These are phyloP conservation scores for Moricandia arvensis DNA, from an alignment of 345 rosid species.

Conservation along the genomic window DNA sequence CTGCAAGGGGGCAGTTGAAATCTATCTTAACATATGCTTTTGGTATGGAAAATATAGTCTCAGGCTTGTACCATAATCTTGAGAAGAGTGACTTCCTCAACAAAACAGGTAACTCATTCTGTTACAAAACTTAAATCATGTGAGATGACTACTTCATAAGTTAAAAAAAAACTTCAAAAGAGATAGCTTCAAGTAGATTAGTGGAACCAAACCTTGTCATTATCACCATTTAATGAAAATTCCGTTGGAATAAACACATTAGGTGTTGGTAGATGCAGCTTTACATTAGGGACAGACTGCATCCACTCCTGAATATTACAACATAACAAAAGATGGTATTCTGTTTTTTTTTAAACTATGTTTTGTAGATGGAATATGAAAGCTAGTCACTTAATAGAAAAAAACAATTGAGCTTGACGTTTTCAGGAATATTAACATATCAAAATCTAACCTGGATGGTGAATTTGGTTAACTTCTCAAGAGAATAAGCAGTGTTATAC, in stretches of 20 bases:
- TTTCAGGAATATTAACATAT: neutral
- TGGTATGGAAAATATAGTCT: conserved; percentile 62
- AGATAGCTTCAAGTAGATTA: conserved; percentile 7
- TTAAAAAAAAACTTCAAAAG: neutral
- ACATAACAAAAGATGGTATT: too few relatives aligned
- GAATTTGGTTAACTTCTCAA: conserved; percentile 51
- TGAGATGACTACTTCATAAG: conserved; percentile 1
- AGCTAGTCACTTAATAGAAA: too few relatives aligned
- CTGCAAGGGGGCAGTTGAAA: conserved; percentile 68
- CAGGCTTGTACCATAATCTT: conserved; percentile 77
- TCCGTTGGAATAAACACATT: conserved; percentile 79
- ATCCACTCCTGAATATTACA: conserved; percentile 43
- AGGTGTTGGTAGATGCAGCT: conserved; percentile 61
- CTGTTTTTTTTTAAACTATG: too few relatives aligned
- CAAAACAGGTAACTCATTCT: conserved; percentile 60
- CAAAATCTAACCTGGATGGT: conserved; percentile 55
- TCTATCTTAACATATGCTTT: conserved; percentile 71
- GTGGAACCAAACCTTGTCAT: conserved; percentile 54
- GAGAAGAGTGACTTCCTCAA: conserved; percentile 62
- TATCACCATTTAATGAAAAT: conserved; percentile 56
- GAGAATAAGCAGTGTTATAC: conserved; percentile 75
- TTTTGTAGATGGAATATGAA: too few relatives aligned
- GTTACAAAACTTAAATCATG: conserved; percentile 29
- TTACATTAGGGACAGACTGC: conserved; percentile 53
- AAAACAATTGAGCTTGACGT: too few relatives aligned